Percentiles rank a stretch among this genome's conserved stretches.
These are phyloP conservation scores for Rhododendron henanense DNA, from an alignment of 148 eudicot species.

Conservation along the genomic window DNA sequence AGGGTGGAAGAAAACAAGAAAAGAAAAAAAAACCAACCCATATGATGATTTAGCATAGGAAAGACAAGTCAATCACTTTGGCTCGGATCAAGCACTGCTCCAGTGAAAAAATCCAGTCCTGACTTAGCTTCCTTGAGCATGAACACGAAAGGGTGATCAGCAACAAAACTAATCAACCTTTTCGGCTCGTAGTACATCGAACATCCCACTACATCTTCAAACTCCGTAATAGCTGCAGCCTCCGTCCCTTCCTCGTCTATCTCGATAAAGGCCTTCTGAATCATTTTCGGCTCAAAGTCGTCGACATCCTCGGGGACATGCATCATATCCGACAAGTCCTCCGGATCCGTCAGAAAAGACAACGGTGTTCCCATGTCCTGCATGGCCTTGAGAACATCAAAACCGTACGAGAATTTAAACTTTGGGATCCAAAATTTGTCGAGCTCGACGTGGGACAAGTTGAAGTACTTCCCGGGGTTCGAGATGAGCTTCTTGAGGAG, in stretches of 20 bases:
- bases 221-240: not conserved
- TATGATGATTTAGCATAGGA: too few species aligned
- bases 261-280: not conserved
- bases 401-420: slow-evolving; percentile 8
- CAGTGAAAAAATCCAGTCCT: not conserved
- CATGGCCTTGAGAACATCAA: not conserved
- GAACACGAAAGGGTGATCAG: not conserved
- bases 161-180: not conserved
- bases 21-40: too few species aligned
- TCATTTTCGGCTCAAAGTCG: not conserved
- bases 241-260: not conserved
- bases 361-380: not conserved
- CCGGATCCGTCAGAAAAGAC: not conserved
- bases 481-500: not conserved
- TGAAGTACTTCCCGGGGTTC: not conserved
- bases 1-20: too few species aligned
- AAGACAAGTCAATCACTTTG: too few species aligned
- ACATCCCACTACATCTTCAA: too few species aligned
- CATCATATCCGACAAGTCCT: not conserved
- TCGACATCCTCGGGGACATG: not conserved
- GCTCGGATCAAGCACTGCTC: not conserved
- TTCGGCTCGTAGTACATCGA: too few species aligned
- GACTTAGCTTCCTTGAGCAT: not conserved
- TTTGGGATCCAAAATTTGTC: slow-evolving; percentile 12
- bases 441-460: not conserved